Evolutionary conservation across 768 basidiomycete genomes (phyloP), one percentile per base, ranked within the genome.

Genomic region (Tubosaeta brunneosetosa): DNA sequence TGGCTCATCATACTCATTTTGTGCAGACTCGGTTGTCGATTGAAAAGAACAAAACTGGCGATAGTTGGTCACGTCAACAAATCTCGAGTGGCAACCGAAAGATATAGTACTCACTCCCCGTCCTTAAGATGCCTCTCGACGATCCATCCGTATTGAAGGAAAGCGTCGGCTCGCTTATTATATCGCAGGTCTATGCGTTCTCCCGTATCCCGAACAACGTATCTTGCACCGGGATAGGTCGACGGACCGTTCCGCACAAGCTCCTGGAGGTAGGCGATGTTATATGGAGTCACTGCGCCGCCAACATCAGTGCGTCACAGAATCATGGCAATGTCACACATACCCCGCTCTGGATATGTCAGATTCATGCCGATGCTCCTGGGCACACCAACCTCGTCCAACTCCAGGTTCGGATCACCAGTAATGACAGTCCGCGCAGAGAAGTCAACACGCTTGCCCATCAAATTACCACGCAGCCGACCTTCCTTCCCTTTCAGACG

Each of bases 1-100:
- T 98, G 97, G 70, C 91, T 91, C 97, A 98, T 98, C 97, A 98
- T 98, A 78, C 93, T 95, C 97, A 98, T 98, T 72, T 99, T 99
- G 71, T 99, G 97, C 70, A 98, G 72, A 80, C 86, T 90, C 11
- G 97, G 97, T 67, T 99, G 97, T 49, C 97, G 94, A 70, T 99
- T 98, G 76, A 99, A 98, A 48, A 99, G 74, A 52, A 69, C 59
- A 45, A 64, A 58, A 25, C 58, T 60, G 7, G 25, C 0, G 61
- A 36, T 38, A 9, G 6, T 59, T 27, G 36, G 44, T n/a, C 32
- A 46, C 25, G 55, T 50, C 42, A 47, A 43, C 16, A 9, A 7
- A 12, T 25, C 11, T n/a, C 25, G 22, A 38, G 11, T 1, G 2
- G 5, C n/a, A 13, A 26, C 16, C 31, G 22, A 22, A 11, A 37